Conservation (phyloP, 2,329 filamentous ascomycete genomes). For the Cercospora sesami region DNA sequence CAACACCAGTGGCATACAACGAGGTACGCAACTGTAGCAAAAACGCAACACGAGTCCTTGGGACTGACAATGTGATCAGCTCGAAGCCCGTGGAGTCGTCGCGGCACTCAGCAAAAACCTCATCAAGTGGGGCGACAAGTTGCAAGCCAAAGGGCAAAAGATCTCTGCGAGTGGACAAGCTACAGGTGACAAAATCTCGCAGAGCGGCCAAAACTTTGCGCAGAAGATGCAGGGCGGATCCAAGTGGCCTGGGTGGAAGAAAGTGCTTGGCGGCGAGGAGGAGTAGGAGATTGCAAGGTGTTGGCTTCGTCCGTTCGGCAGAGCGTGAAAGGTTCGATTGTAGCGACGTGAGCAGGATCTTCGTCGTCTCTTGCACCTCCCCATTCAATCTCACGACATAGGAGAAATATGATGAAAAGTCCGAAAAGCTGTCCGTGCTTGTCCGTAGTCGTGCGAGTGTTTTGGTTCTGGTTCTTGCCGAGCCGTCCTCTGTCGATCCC, state of each 20-base stretch:
- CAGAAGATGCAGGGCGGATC: neutral
- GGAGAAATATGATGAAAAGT: neutral
- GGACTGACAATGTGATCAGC: neutral
- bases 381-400: too few species aligned
- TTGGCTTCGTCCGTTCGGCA: neutral
- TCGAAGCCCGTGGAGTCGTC: neutral
- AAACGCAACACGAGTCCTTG: neutral
- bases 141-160: neutral
- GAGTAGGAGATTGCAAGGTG: neutral
- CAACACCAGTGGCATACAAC: neutral
- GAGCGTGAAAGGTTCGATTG: neutral
- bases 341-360: neutral
- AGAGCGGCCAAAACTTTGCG: too few species aligned
- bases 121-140: neutral
- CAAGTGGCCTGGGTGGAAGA: neutral
- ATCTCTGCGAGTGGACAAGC: neutral
- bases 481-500: neutral
- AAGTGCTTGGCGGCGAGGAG: neutral
- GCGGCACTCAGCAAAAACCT: neutral
- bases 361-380: neutral
- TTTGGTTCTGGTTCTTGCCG: neutral
- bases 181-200: neutral
- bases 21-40: neutral
- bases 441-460: neutral
- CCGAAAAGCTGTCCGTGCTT: neutral